Evolutionary conservation across 768 basidiomycete genomes (phyloP).

Genomic region (Rhodosporidiobolus odoratus): DNA sequence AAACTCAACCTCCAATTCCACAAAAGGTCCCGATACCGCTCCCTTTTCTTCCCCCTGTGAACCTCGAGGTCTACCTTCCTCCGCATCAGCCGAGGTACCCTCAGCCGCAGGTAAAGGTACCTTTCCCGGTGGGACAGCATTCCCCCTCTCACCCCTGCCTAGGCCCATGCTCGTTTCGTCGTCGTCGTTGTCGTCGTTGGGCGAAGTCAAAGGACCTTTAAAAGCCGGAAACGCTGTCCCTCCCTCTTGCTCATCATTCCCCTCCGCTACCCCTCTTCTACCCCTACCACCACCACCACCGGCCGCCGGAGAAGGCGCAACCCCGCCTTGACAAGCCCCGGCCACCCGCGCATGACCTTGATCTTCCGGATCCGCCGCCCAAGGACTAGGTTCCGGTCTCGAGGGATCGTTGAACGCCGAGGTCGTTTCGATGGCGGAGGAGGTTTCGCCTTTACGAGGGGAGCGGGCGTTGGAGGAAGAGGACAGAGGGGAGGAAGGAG

Average conservation of each 20-base stretch:
- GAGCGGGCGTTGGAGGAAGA: background rate
- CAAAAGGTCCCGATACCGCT: background rate
- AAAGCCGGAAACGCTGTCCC: too few relatives aligned
- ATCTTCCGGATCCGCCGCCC: background rate
- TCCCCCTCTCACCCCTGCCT: too few relatives aligned
- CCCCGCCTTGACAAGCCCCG: background rate
- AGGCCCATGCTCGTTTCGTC: too few relatives aligned
- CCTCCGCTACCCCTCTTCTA: too few relatives aligned
- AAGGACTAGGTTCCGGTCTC: background rate
- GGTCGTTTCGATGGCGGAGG: background rate
- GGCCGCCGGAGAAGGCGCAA: background rate
- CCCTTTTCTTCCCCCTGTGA: background rate
- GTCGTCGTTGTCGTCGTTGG: too few relatives aligned
- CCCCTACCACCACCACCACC: background rate
- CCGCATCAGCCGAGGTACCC: too few relatives aligned
- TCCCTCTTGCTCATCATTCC: too few relatives aligned
- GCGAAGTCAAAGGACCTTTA: too few relatives aligned
- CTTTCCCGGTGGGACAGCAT: too few relatives aligned
- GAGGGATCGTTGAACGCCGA: background rate
- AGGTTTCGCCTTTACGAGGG: background rate
- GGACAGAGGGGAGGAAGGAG: background rate
- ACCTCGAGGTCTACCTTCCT: background rate
- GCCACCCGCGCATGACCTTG: background rate
- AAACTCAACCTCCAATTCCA: slow-evolving; percentile 18
- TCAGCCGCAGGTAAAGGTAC: too few relatives aligned